Base-by-base conservation (phyloP, 306 rosid genomes). In the Begonia masoniana region DNA sequence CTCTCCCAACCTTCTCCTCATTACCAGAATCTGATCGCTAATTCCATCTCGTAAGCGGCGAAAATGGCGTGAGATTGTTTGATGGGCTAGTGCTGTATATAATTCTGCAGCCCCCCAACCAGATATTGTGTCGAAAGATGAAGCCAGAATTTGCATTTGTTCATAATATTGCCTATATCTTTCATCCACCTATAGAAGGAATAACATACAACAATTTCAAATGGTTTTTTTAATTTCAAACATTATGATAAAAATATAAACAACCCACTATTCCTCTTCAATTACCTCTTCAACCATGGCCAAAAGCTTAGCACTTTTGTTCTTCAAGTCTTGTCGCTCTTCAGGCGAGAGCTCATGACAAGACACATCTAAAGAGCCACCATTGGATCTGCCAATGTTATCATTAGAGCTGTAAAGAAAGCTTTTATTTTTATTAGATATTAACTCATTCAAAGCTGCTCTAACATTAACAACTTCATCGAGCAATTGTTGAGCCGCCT, bases 41-140 rank as follows among this genome's bases (percentile, higher is more conserved):
- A 89, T 82, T 43, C 87, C 84, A 66, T 89, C 97, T 3, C 81
- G 87, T 78, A 89, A 63, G 59, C 82, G 79, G 3, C 97, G 95
- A 59, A 85, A 85, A 62, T 89, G 97, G 55, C 83, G 75, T 35
- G 97, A 89, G 54, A 89, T 89, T 53, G 94, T 83, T 50, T 74
- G 69, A 60, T 68, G 76, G 31, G 95, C 85, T 52, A 89, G 87
- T 13, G 85, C 75, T 14, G 94, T 89, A 62, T 89, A 89, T 45
- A 84, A 78, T 39, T 74, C 82, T 7, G 95, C 91, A 3, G 97
- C 77, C 43, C 95, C 97, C 41, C 71, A 77, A 13, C 99, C 99
- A 39, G 88, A 79, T 57, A 79, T 75, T 78, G 68, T 73, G 65
- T 81, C 88, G 9, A 91, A 78, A 59, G 82, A 81, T 12, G 94